Conservation (phyloP, 345 rosid species). For the Populus pruinosa region DNA sequence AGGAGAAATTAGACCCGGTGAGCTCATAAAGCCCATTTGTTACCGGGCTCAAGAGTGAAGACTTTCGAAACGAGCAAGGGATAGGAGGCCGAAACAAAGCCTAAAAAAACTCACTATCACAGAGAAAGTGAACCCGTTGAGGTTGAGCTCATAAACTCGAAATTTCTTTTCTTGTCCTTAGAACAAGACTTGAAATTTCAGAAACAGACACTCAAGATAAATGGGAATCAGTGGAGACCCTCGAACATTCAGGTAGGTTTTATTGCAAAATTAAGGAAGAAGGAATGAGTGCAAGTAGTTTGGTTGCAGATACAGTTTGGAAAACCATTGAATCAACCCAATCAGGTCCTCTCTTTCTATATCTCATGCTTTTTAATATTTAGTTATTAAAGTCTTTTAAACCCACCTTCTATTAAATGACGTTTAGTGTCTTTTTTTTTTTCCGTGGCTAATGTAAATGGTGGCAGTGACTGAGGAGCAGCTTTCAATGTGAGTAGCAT, state of each 20-base stretch:
- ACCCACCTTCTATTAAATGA: background rate
- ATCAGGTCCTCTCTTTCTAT: constrained; percentile 30
- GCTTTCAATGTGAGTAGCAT: constrained; percentile 56
- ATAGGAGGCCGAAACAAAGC: too few species aligned
- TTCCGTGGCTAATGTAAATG: background rate
- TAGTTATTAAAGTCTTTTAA: background rate
- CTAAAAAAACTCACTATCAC: too few species aligned
- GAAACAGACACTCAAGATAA: too few species aligned
- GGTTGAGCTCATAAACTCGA: too few species aligned
- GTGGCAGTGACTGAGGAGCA: constrained; percentile 70
- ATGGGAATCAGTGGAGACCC: too few species aligned
- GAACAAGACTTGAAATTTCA: too few species aligned
- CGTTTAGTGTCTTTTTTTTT: background rate
- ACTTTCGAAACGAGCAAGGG: too few species aligned
- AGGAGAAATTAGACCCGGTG: too few species aligned
- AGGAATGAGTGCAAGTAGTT: constrained; percentile 37
- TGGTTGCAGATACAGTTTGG: constrained; percentile 63
- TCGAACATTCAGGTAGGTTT: background rate
- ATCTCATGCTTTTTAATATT: background rate
- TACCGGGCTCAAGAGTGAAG: too few species aligned
- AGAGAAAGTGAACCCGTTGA: too few species aligned
- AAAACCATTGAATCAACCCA: constrained; percentile 48
- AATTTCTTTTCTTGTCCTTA: too few species aligned
- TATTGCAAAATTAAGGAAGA: background rate
- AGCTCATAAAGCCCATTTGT: too few species aligned